Base-by-base conservation (phyloP, 2,329 filamentous ascomycete genomes). In the Helminthosporium solani region DNA sequence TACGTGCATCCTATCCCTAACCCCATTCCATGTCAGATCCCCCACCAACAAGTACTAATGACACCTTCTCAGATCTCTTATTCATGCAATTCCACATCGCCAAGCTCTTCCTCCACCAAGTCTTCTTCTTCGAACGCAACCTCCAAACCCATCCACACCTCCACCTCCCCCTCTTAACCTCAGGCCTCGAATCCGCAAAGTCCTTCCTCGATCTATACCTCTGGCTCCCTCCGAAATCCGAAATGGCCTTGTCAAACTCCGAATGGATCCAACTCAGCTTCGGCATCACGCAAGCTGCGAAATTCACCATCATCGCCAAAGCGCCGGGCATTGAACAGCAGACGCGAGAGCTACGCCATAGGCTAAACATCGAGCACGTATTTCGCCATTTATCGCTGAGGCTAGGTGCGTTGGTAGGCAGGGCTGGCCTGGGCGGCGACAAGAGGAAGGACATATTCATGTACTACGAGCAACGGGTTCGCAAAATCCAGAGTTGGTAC, bases 251-350 rank as follows among this genome's bases (percentile, higher is more conserved):
- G 15, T 72, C 66, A 28, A 72, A 73, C 40, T 57, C 67, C 1
- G 62, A 72, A 47, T 73, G 71, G 70, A 58, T 74, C 2, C 71
- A 74, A 46, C 42, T 72, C 14, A 68, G 63, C 3, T 72, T 73
- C 44, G 62, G 58, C 21, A 50, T 63, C 7, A 67, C 61, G 1
- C 54, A 64, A 11, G 62, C 62, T 9, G 58, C 61, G 5, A 65
- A 66, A 31, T 62, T 67, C 18, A 52, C 59, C 18, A 60, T 67
- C 15, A 56, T 63, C n/a, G 56, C 57, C 40, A 58, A 52, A 30
- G 46, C 59, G 9, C 57, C 57, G 7, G 47, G 47, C 12, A 56
- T 65, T 2, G 60, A 64, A 33, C 38, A 33, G 1, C 56, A 58
- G 23, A 63, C 60, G n/a, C 50, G 60, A 16, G 58, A 60, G 5